These are phyloP conservation scores for Syncephalastrum monosporum DNA, from an alignment of 371 early-diverging fungal genomes.

Conservation along the genomic window DNA sequence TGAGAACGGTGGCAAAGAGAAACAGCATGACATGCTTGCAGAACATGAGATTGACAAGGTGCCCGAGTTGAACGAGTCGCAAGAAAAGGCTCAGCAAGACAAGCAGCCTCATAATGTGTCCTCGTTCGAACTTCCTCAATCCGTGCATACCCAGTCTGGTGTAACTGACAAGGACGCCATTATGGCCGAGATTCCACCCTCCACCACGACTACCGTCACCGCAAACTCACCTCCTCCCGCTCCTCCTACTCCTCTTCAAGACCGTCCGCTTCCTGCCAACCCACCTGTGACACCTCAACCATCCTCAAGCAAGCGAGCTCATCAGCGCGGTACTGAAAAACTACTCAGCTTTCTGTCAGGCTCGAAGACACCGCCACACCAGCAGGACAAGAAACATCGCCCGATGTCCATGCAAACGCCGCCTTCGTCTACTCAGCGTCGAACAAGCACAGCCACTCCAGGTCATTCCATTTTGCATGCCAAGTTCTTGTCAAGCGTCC, in stretches of 20 bases:
- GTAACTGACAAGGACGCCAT: neutral
- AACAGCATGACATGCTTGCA: too few relatives aligned
- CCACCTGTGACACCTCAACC: neutral
- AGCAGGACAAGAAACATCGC: slow-evolving; percentile 2
- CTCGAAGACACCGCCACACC: slow-evolving; percentile 1
- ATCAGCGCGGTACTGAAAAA: slow-evolving; percentile 13
- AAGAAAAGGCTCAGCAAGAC: too few relatives aligned
- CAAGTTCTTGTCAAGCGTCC: slow-evolving; percentile 45
- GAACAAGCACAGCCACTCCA: neutral
- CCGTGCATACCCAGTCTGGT: slow-evolving; percentile 6
- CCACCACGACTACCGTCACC: slow-evolving; percentile 1
- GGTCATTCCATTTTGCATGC: slow-evolving; percentile 41
- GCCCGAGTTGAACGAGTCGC: too few relatives aligned
- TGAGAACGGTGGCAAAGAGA: too few relatives aligned
- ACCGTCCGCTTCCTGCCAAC: neutral
- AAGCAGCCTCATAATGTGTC: too few relatives aligned
- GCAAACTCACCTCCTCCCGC: neutral
- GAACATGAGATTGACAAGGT: too few relatives aligned
- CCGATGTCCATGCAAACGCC: neutral
- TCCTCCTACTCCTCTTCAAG: neutral
- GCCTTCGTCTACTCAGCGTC: neutral
- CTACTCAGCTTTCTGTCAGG: slow-evolving; percentile 9
- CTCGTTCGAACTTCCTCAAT: slow-evolving; percentile 12
- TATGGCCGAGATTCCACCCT: neutral
- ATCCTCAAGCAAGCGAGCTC: slow-evolving; percentile 5